Evolutionary conservation across 192 early-diverging fungal species (phyloP), one percentile per base, ranked within the genome.

Genomic region (Coemansia sp.): DNA sequence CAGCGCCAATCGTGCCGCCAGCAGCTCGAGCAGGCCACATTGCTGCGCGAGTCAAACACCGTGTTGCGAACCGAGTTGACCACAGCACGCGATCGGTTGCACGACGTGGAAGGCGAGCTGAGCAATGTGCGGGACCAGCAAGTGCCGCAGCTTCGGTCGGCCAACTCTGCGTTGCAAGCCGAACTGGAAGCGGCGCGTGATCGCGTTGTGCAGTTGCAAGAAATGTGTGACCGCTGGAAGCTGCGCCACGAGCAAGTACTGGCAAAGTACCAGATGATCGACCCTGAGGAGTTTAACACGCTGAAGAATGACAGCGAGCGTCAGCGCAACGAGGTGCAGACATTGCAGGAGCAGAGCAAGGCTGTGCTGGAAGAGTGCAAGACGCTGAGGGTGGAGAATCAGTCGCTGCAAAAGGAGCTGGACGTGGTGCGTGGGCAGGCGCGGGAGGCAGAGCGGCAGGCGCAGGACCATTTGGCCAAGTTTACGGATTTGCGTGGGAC

Each of bases 1-100:
- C 74, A 86, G 57, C 83, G 88, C 45, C 61, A 76, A 56, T 84
- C 89, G 41, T 77, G 91, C 47, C 70, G 88, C 73, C 85, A 85
- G 56, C 87, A 88, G 69, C 76, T 89, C 32, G 84, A 89, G 59
- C 85, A 88, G 63, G 63, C 85, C 25, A 85, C 84, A 65, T 48
- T 92, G 9, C 72, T 94, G 38, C 86, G 88, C 4, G 93, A 94
- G 56, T 89, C 88, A 39, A 94, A 93, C 70, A 70, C 84, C n/a
- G 86, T 85, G 2, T 67, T 94, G 19, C 86, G 93, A 10, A 58
- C 72, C 2, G 88, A 93, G 71, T 67, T 86, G 4, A 69, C 57
- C 6, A 15, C 61, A 3, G 61, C 77, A 0, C 72, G 72, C 5
- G 21, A 47, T 11, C 53, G 63, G 21, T 62, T 80, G 53, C 52